A percentile compares a stretch with the other conserved stretches of the same genome.
Conservation (phyloP, 108 stramenopile species). For the Cylindrotheca fusiformis region DNA sequence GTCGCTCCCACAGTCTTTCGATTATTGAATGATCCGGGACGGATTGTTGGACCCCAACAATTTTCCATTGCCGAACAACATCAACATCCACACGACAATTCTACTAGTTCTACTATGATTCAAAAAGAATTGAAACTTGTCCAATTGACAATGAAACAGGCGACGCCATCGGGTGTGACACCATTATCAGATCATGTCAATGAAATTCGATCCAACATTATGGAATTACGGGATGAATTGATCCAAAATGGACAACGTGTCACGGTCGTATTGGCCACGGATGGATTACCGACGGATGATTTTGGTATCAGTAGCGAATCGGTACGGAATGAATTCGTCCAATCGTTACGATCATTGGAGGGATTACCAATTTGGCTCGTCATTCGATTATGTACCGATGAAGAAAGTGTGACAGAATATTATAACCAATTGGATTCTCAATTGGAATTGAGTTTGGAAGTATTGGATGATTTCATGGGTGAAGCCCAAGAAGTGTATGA, state of each 20-base stretch:
- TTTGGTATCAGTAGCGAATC: conserved; percentile 29
- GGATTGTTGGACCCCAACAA: conserved; percentile 39
- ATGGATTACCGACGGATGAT: conserved; percentile 80
- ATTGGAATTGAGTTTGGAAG: conserved; percentile 79
- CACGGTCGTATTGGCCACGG: conserved; percentile 81
- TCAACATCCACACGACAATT: no score
- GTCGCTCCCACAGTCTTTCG: conserved; percentile 53
- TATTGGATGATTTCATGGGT: conserved; percentile 81
- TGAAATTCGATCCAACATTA: conserved; percentile 61
- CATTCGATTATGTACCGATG: conserved; percentile 88
- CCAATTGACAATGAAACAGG: conserved; percentile 44
- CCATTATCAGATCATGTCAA: conserved; percentile 70
- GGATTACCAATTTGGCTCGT: conserved; percentile 85
- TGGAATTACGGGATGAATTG: conserved; percentile 44
- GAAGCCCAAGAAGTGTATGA: conserved; percentile 82
- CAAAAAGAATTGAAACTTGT: conserved; percentile 48
- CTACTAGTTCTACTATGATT: conserved; percentile 15
- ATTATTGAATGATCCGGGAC: conserved; percentile 59
- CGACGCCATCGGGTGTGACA: conserved; percentile 71
- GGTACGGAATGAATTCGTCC: conserved; percentile 33
- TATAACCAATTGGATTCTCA: conserved; percentile 82
- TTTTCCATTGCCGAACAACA: conserved; percentile 48
- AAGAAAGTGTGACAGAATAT: conserved; percentile 74
- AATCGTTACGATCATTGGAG: conserved; percentile 59
- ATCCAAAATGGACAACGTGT: conserved; percentile 60